Percentiles rank a stretch among this genome's conserved stretches.
phyloP scores from a whole-genome alignment of 129 eudicot species.

The Helichrysum umbraculigerum region DNA sequence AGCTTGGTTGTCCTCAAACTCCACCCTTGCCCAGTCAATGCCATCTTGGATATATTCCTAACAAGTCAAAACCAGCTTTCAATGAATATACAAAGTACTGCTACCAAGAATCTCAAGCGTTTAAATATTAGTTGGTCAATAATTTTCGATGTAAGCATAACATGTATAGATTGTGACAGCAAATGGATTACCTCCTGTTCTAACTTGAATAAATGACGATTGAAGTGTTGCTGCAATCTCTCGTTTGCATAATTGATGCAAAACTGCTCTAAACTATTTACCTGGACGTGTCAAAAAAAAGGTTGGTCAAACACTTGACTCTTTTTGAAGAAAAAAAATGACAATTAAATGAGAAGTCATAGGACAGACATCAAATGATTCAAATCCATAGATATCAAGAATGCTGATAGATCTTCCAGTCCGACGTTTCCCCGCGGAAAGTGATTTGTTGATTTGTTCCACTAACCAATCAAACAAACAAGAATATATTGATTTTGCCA shows the following conservation, averaged over 20 bases:
- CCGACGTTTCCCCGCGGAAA: constrained; percentile 74
- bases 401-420: constrained; percentile 91
- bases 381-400: constrained; percentile 96
- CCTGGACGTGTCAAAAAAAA: constrained; percentile 43
- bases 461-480: constrained; percentile 94
- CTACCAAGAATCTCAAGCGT: neutral
- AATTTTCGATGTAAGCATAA: neutral
- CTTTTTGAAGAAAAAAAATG: constrained; percentile 1
- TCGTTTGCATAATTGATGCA: constrained; percentile 94
- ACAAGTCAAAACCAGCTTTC: constrained; percentile 15
- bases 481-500: constrained; percentile 92
- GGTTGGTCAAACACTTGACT: neutral
- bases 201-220: constrained; percentile 78
- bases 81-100: neutral
- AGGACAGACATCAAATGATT: constrained; percentile 73
- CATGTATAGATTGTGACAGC: constrained; percentile 18
- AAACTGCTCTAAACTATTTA: constrained; percentile 91
- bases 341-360: constrained; percentile 1
- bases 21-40: constrained; percentile 89
- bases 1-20: constrained; percentile 90
- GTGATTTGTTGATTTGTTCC: constrained; percentile 87
- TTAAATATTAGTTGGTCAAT: neutral
- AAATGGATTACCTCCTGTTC: constrained; percentile 72
- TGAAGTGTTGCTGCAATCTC: constrained; percentile 90
- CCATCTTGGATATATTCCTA: constrained; percentile 98